A percentile compares a stretch with the other conserved stretches of the same genome.
These are phyloP conservation scores for Talaromyces atroroseus DNA, from an alignment of 2,329 filamentous ascomycete species.

Conservation along the genomic window DNA sequence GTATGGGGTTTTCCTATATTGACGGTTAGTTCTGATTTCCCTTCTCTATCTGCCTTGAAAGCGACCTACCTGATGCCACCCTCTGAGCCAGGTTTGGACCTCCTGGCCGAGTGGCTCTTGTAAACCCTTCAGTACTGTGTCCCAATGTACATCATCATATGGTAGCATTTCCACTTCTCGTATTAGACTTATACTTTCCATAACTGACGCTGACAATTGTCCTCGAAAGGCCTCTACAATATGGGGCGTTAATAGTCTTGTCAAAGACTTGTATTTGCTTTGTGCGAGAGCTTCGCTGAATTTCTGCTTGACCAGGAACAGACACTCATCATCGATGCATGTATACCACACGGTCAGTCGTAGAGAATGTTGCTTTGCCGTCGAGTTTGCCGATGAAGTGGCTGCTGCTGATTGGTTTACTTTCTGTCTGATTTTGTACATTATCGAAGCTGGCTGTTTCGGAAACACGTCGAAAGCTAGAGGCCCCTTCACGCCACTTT, in stretches of 20 bases:
- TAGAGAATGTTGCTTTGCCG: conserved; percentile 27
- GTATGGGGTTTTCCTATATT: conserved; percentile 29
- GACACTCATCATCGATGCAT: conserved; percentile 68
- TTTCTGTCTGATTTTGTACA: conserved; percentile 64
- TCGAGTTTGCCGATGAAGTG: neutral
- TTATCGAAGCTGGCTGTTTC: conserved; percentile 71
- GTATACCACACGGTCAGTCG: conserved; percentile 69
- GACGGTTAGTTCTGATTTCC: neutral
- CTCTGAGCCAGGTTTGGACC: conserved; percentile 47
- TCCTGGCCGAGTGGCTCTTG: conserved; percentile 39
- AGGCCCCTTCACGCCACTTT: conserved; percentile 43
- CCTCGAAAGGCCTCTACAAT: conserved; percentile 44
- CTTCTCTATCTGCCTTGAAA: neutral
- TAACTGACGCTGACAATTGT: conserved; percentile 43
- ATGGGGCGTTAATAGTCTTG: conserved; percentile 48
- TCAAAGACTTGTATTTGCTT: conserved; percentile 44
- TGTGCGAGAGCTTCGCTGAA: conserved; percentile 45
- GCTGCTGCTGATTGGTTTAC: conserved; percentile 10
- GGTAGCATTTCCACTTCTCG: conserved; percentile 48
- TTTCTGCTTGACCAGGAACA: conserved; percentile 40
- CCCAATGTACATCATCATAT: conserved; percentile 52
- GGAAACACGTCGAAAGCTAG: conserved; percentile 62
- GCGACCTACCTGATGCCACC: conserved; percentile 51
- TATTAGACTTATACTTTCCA: conserved; percentile 52
- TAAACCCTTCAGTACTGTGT: conserved; percentile 47